These are phyloP conservation scores for Colletotrichum eleusines DNA, from an alignment of 2,329 filamentous ascomycete species.

Conservation along the genomic window DNA sequence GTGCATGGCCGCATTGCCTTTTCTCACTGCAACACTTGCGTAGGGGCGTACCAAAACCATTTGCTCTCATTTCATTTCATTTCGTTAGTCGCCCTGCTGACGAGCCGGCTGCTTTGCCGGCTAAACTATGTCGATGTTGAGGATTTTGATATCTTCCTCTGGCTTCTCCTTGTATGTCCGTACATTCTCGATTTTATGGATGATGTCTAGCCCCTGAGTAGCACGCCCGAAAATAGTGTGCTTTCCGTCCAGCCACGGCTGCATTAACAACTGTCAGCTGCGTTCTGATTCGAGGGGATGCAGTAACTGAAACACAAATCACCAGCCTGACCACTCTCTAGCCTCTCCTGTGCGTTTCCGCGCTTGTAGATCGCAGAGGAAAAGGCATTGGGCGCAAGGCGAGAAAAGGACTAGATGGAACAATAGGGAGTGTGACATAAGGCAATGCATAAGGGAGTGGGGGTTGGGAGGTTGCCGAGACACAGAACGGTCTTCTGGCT, in stretches of 20 bases:
- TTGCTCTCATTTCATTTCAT: slow-evolving; percentile 26
- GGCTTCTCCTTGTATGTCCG: slow-evolving; percentile 92
- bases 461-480: neutral
- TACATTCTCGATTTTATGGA: slow-evolving; percentile 94
- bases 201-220: slow-evolving; percentile 90
- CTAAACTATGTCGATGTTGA: slow-evolving; percentile 80
- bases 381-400: neutral
- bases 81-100: slow-evolving; percentile 11
- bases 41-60: slow-evolving; percentile 16
- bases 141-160: slow-evolving; percentile 96
- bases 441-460: neutral
- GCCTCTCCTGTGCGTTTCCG: too few relatives aligned
- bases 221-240: slow-evolving; percentile 96
- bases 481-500: neutral
- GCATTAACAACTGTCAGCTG: slow-evolving; percentile 36
- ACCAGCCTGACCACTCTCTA: neutral
- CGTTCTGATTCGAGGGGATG: neutral
- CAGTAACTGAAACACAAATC: neutral
- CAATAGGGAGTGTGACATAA: neutral
- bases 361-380: neutral
- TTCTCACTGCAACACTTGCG: slow-evolving; percentile 27
- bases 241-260: slow-evolving; percentile 94
- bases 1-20: slow-evolving; percentile 36
- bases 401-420: neutral
- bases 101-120: slow-evolving; percentile 3